Evolutionary conservation across 306 rosid species (phyloP), one percentile per base, ranked within the genome.

Genomic region (Carpinus fangiana): DNA sequence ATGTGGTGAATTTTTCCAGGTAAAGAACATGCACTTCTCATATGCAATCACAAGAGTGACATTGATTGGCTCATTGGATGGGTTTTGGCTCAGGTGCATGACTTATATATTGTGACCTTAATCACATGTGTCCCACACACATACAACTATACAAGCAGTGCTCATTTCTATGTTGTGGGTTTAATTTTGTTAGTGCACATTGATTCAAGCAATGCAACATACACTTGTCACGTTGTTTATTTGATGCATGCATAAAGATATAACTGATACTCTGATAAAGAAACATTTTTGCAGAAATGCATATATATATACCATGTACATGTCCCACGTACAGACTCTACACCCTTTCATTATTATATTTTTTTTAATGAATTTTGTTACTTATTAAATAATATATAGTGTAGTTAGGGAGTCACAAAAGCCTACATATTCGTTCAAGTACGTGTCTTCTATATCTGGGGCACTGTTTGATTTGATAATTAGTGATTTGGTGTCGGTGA

Each of bases 1-100:
- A 38, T 64, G 46, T 79, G 65, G 73, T 54, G 31, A 17, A 56
- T 79, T 73, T 87, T 85, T 82, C 65, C 91, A 94, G 97, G 97
- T 75, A 88, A 89, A 87, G 98, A 94, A 77, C 97, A 92, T 69
- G 98, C 98, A 7, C 97, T 94, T 80, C 88, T 89, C 68, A 46
- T 92, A 75, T 90, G 70, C 82, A 94, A 94, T 85, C 98, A 94
- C 80, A 89, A 76, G 90, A 94, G 98, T 84, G 98, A 92, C 59
- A 92, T 92, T 76, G 97, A 94, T 82, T 94, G 98, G 98, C 97
- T 94, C 76, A 91, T 92, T 86, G 96, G 96, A 83, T 92, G 97
- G 98, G 85, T 90, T 77, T 78, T 90, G 78, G 94, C 97, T 80
- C 91, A 92, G 98, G 98, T 94, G 85, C 86, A 70, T 73, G 23